Evolutionary conservation across 140 eudicot species (phyloP).

Genomic region (Erigeron philadelphicus): DNA sequence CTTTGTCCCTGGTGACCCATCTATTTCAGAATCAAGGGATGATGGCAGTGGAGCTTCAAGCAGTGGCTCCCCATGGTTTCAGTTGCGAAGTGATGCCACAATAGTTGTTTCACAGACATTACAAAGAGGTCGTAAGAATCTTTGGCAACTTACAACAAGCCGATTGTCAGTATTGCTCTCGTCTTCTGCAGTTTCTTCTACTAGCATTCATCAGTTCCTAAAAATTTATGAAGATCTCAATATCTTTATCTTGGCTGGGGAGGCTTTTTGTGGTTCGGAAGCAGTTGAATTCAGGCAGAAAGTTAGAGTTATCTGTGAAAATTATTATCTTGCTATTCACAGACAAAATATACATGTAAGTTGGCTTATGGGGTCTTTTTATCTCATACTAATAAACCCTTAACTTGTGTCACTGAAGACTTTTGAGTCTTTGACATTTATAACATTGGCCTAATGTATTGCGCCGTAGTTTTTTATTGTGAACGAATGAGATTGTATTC

Average conservation of each 20-base stretch:
- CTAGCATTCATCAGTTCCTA: constrained; percentile 91
- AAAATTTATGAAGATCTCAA: constrained; percentile 84
- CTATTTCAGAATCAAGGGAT: constrained; percentile 53
- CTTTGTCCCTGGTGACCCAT: constrained; percentile 22
- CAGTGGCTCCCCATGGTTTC: constrained; percentile 96
- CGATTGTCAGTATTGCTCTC: constrained; percentile 91
- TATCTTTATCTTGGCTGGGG: constrained; percentile 80
- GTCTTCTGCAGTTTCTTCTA: constrained; percentile 76
- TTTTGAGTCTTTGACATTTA: neutral
- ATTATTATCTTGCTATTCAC: constrained; percentile 75
- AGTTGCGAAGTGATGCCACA: constrained; percentile 76
- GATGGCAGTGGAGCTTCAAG: constrained; percentile 76
- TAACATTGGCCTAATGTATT: neutral
- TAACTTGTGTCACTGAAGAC: constrained; percentile 8
- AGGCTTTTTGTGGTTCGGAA: constrained; percentile 79
- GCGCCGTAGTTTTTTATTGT: neutral
- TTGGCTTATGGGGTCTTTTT: constrained; percentile 20
- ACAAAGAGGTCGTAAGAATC: constrained; percentile 82
- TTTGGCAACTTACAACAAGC: constrained; percentile 93
- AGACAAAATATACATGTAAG: constrained; percentile 87
- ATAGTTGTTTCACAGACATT: constrained; percentile 64
- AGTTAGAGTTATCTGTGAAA: constrained; percentile 68
- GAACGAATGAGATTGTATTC: constrained; percentile 7
- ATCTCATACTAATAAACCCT: neutral
- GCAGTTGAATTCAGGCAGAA: constrained; percentile 86